Evolutionary conservation across 129 eudicot genomes (phyloP).

Genomic region (Tanacetum coccineum): DNA sequence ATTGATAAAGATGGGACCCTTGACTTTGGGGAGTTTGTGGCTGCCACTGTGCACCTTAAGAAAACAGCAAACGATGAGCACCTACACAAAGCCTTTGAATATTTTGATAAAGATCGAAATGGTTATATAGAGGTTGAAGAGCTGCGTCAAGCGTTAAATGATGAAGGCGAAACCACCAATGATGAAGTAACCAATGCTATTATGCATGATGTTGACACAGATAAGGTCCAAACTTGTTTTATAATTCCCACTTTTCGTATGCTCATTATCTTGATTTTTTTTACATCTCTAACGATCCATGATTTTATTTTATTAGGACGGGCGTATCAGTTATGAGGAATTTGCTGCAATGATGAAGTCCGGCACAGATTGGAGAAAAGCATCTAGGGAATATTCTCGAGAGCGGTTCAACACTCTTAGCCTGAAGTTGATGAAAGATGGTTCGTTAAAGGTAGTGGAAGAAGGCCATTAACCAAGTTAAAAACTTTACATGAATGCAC

Average conservation of each 20-base stretch:
- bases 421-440: slow-evolving; percentile 48
- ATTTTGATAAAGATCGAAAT: slow-evolving; percentile 44
- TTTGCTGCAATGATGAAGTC: slow-evolving; percentile 59
- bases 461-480: slow-evolving; percentile 14
- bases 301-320: slow-evolving; percentile 37
- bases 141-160: slow-evolving; percentile 47
- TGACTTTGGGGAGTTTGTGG: slow-evolving; percentile 64
- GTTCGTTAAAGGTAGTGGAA: slow-evolving; percentile 32
- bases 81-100: slow-evolving; percentile 53
- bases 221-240: slow-evolving; percentile 34
- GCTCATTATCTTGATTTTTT: background rate
- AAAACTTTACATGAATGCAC: slow-evolving; percentile 7
- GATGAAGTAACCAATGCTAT: slow-evolving; percentile 54
- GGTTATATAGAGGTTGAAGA: slow-evolving; percentile 69
- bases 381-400: slow-evolving; percentile 64
- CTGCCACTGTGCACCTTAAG: slow-evolving; percentile 58
- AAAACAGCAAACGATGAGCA: slow-evolving; percentile 72
- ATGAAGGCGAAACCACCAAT: slow-evolving; percentile 41
- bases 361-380: slow-evolving; percentile 71
- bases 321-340: slow-evolving; percentile 61
- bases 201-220: slow-evolving; percentile 51
- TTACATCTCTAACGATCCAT: background rate
- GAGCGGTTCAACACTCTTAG: slow-evolving; percentile 51
- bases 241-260: background rate
- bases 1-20: slow-evolving; percentile 68